Evolutionary conservation across 768 basidiomycete species (phyloP).

Genomic region (Mycena epipterygia): DNA sequence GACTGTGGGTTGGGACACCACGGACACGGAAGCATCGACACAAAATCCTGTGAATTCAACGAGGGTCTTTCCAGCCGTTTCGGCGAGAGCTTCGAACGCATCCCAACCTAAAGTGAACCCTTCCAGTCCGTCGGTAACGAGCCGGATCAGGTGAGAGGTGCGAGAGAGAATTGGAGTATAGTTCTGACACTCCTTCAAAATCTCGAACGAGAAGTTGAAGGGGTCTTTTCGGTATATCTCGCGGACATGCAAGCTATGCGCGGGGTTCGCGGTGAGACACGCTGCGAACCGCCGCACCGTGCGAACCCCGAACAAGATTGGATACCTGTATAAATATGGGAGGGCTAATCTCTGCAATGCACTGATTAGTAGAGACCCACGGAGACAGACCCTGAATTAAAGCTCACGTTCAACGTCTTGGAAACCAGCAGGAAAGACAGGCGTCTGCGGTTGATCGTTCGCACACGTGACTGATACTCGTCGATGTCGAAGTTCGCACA

Average conservation of each 20-base stretch:
- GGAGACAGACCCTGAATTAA: not conserved
- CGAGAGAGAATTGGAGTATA: not conserved
- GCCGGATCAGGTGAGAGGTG: not conserved
- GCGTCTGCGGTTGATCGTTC: not conserved
- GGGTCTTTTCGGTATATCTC: not conserved
- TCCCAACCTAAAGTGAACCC: not conserved
- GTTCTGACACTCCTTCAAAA: too few species aligned
- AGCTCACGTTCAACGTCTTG: not conserved
- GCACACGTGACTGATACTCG: not conserved
- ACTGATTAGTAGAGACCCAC: not conserved
- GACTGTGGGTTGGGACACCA: not conserved
- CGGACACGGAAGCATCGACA: not conserved
- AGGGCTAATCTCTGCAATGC: not conserved
- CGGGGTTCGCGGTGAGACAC: not conserved
- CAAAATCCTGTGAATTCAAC: not conserved
- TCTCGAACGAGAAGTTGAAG: not conserved
- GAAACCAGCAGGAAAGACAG: not conserved
- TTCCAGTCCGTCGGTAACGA: not conserved
- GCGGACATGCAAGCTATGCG: not conserved
- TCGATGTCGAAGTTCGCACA: not conserved
- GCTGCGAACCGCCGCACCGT: not conserved
- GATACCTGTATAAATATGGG: not conserved
- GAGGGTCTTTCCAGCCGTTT: not conserved
- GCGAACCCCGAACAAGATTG: not conserved
- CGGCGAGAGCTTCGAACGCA: not conserved